Base-by-base conservation (phyloP, 2,329 filamentous ascomycete genomes). In the Apiospora pterosperma region DNA sequence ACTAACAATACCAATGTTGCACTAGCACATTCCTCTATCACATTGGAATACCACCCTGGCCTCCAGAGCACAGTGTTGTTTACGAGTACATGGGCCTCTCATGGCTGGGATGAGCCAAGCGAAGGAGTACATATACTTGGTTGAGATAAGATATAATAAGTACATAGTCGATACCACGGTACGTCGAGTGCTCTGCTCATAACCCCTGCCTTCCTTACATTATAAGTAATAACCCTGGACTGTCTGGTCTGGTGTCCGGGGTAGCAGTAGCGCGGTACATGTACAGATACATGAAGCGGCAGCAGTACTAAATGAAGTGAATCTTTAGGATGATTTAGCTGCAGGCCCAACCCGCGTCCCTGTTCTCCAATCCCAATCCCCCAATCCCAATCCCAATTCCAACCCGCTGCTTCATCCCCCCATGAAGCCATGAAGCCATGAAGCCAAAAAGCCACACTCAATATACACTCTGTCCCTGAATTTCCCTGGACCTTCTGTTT, bases 391-490 rank as follows among this genome's bases (percentile, higher is more conserved):
- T 48, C 42, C 48, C 44, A 48, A 48, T 48, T n/a, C n/a, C n/a
- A n/a, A n/a, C 44, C 44, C 44, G 28, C n/a, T 31, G 25, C 48
- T 34, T n/a, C 28, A n/a, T 42, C 48, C 48, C 25, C 48, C 48
- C 25, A 55, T 55, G 48, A 55, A 55, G n/a, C n/a, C n/a, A n/a
- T n/a, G n/a, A n/a, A n/a, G n/a, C n/a, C n/a, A n/a, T n/a, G n/a
- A n/a, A 55, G 48, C 48, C 48, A 28, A 55, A 34, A 55, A 55
- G 48, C 48, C 48, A 55, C 48, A 55, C 48, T 55, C 48, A 55
- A 55, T 55, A 55, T 55, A 55, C 48, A 55, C 48, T 55, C 48
- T 55, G 48, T 55, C 48, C 48, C 48, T 55, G 48, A 55, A 55
- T 55, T 55, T 55, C 48, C 48, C 48, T 55, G 25, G 28, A 55